Base-by-base conservation (phyloP, 176 grass and related monocot genomes). In the Eragrostis curvula region DNA sequence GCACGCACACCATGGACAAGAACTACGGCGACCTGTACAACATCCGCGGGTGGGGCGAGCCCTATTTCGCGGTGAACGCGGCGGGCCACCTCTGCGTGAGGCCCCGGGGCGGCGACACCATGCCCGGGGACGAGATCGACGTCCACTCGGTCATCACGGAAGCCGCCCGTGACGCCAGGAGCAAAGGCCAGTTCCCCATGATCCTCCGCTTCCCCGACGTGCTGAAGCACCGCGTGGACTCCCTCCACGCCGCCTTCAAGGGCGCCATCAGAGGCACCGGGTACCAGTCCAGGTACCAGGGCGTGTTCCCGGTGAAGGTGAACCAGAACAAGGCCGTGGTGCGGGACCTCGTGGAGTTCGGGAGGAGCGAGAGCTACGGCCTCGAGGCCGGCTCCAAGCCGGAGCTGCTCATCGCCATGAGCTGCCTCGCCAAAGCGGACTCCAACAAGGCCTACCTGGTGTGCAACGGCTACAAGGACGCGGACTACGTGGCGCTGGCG, bases 221-320 rank as follows among this genome's bases (percentile, higher is more conserved):
- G 44, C 68, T 71, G 23, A 28, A 71, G 44, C 5, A 17, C 44
- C 68, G 68, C 1, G 14, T 71, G 23, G 24, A 71, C 7, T 9
- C 44, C 7, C 68, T 71, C 68, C 11, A 71, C 2, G 0, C 0
- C 12, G 68, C 44, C 1, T 71, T 71, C 68, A 10, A 17, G 6
- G 24, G 1, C 24, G 68, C 69, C 69, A 71, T 71, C 23, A 14
- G 4, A 4, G 32, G 7, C 12, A 15, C 12, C 43, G 27, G 25
- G 45, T 36, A 36, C 32, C 32, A 36, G 32, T 36, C 32, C 32
- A 36, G 32, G 32, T 71, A 71, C 44, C 69, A 71, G 14, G 69
- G 69, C 69, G 69, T 71, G 69, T 71, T 29, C 45, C 69, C 69
- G 14, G 28, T 71, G 23, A 71, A 71, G 69, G 69, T 71, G 44